phyloP scores from a whole-genome alignment of 1,284 basidiomycete species.

The Takashimella koratensis region DNA sequence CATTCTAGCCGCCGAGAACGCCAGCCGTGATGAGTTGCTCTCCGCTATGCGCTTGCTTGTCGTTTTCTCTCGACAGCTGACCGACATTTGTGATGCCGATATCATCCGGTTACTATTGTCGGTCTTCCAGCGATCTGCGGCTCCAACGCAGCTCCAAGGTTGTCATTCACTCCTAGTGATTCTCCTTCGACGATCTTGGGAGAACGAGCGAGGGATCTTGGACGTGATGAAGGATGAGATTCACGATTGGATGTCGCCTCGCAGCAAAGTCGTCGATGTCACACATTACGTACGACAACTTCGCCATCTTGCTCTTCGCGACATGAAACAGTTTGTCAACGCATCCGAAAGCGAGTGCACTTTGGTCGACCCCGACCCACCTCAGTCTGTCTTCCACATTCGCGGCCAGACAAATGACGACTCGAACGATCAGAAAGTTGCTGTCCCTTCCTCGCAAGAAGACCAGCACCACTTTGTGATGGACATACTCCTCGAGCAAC shows the following conservation, averaged over 20 bases:
- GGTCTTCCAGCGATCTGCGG: conserved; percentile 53
- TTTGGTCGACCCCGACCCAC: conserved; percentile 63
- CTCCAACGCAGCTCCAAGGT: conserved; percentile 46
- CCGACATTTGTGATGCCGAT: conserved; percentile 60
- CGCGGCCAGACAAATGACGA: conserved; percentile 55
- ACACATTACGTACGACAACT: conserved; percentile 70
- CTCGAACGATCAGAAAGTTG: conserved; percentile 3
- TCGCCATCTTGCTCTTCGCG: conserved; percentile 75
- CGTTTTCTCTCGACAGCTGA: conserved; percentile 71
- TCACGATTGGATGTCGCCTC: conserved; percentile 67
- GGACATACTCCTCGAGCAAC: background rate
- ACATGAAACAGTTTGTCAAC: conserved; percentile 72
- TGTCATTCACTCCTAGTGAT: conserved; percentile 81
- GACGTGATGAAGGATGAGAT: conserved; percentile 78
- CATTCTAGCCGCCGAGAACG: conserved; percentile 59
- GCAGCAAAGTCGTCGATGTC: conserved; percentile 68
- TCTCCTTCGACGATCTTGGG: conserved; percentile 85
- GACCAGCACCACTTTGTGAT: background rate
- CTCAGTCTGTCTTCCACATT: conserved; percentile 59
- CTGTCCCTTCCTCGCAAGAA: background rate
- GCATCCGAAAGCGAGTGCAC: conserved; percentile 67
- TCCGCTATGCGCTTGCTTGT: conserved; percentile 75
- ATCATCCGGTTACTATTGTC: conserved; percentile 65
- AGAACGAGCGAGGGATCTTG: conserved; percentile 66
- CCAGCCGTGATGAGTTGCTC: conserved; percentile 63